Percentiles rank a stretch among this genome's conserved stretches.
These are phyloP conservation scores for Pseudozyma tsukubaensis DNA, from an alignment of 1,284 basidiomycete genomes.

Conservation along the genomic window DNA sequence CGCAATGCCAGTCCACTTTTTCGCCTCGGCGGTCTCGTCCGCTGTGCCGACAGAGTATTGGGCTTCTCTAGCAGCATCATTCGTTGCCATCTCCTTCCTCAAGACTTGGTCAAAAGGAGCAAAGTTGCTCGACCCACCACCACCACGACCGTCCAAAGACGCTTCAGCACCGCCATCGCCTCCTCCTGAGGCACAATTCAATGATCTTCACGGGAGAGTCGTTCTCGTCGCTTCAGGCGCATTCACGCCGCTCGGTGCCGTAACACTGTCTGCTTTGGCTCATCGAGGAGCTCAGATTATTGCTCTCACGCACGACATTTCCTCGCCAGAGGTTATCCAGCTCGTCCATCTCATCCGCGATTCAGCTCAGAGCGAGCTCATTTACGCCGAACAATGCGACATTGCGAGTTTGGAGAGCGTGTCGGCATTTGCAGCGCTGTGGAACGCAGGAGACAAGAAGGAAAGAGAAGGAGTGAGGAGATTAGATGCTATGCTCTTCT, in stretches of 20 bases:
- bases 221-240: conserved; percentile 55
- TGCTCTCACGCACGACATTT: conserved; percentile 45
- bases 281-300: conserved; percentile 62
- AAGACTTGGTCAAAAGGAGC: conserved; percentile 55
- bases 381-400: conserved; percentile 65
- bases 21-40: conserved; percentile 34
- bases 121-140: conserved; percentile 39
- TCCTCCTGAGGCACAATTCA: conserved; percentile 11
- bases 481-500: conserved; percentile 30
- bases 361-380: conserved; percentile 54
- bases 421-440: conserved; percentile 49
- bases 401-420: conserved; percentile 43
- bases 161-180: background rate
- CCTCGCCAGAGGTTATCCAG: conserved; percentile 40
- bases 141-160: conserved; percentile 3
- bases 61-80: conserved; percentile 33
- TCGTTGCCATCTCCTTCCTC: conserved; percentile 39
- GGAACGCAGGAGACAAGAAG: conserved; percentile 55
- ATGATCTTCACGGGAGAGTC: conserved; percentile 47
- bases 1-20: conserved; percentile 53
- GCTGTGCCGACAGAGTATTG: conserved; percentile 47
- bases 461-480: conserved; percentile 24
- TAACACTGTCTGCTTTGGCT: conserved; percentile 52
- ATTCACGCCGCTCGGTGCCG: conserved; percentile 58
- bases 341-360: conserved; percentile 57